Base-by-base conservation (phyloP, 768 basidiomycete genomes). In the Rhizopogon roseolus region DNA sequence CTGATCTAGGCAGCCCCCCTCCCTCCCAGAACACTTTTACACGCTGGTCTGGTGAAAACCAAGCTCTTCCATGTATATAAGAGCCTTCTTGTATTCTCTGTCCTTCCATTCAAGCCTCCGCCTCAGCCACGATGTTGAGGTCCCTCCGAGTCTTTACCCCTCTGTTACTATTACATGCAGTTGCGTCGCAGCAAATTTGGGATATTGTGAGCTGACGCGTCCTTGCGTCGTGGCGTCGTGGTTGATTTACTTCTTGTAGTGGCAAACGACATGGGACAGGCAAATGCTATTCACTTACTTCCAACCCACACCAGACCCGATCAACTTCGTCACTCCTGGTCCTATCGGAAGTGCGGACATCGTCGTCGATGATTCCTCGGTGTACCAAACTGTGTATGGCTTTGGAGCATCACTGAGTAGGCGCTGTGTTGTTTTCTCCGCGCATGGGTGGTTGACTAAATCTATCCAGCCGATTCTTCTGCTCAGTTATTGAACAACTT, bases 371-470 rank as follows among this genome's bases (percentile, higher is more conserved):
- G 86, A 87, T 62, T 66, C 66, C 3, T 57, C 69, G 3, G 64
- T 75, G 16, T 82, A 79, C 65, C 88, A 89, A 67, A 68, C 73
- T 0, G 81, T 90, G 40, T 76, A 74, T 50, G 88, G 88, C 13
- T 86, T 87, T 59, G 88, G 88, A 0, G 85, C 76, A 6, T 61
- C 81, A 0, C 70, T 90, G 29, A 88, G 88, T 88, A 60, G 29
- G 71, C 62, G 17, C 43, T 32, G 27, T 16, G 17, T 43, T 29
- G 14, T 34, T 50, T 50, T 42, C 52, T 42, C 10, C 4, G 11
- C 11, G 42, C 49, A 27, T 3, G 36, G 28, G 58, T 32, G 45
- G 41, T 49, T 56, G 50, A 50, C 57, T 13, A 14, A 32, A 29
- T 46, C 27, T 43, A 27, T 9, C 56, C 37, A 90, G 88, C 88